These are phyloP conservation scores for Hericium alpestre DNA, from an alignment of 768 basidiomycete species.

Conservation along the genomic window DNA sequence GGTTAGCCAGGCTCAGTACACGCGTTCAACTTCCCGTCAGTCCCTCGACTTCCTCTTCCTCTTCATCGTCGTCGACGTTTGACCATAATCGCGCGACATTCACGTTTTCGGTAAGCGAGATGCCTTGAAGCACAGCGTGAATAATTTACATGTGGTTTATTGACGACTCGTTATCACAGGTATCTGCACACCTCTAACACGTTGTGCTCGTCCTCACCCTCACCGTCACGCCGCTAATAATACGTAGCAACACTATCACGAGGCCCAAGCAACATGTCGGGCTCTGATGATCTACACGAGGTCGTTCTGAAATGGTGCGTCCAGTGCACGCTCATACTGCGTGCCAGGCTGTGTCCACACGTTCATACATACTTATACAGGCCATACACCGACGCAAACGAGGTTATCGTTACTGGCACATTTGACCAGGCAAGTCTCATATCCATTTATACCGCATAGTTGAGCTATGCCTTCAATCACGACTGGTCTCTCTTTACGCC, in stretches of 20 bases:
- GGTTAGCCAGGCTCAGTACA: background rate
- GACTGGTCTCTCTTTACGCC: constrained; percentile 10
- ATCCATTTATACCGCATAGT: background rate
- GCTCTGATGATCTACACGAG: constrained; percentile 2
- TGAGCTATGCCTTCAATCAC: constrained; percentile 10
- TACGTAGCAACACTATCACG: background rate
- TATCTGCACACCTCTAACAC: background rate
- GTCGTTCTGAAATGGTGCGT: constrained; percentile 2
- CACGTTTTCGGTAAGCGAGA: background rate
- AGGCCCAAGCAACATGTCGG: constrained; percentile 1
- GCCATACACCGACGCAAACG: constrained; percentile 11
- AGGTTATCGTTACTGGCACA: constrained; percentile 13
- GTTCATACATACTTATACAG: constrained; percentile 9
- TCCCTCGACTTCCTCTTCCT: background rate
- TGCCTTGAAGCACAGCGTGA: too few relatives aligned
- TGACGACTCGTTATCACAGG: background rate
- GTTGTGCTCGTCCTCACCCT: background rate
- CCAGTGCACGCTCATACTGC: background rate
- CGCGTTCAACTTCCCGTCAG: background rate
- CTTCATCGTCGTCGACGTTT: background rate
- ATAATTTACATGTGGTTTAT: background rate
- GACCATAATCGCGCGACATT: background rate
- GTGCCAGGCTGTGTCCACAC: background rate
- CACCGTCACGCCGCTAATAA: background rate
- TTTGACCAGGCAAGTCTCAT: constrained; percentile 14